These are phyloP conservation scores for Nitzschia inconspicua DNA, from an alignment of 108 stramenopile genomes.

Conservation along the genomic window DNA sequence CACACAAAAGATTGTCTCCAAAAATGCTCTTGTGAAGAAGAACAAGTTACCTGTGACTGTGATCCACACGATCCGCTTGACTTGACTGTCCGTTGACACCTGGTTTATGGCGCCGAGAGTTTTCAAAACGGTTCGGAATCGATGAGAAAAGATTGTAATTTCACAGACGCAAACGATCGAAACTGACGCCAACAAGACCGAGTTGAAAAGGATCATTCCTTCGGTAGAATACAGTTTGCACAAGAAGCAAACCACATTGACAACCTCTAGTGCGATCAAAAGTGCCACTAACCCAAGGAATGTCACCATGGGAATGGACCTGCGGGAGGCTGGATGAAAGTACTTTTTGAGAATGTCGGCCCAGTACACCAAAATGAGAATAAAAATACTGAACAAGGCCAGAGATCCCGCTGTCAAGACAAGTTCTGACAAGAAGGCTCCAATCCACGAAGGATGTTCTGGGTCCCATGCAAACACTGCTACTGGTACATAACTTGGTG, in stretches of 20 bases:
- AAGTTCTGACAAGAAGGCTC: conserved; percentile 76
- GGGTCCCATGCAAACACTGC: conserved; percentile 85
- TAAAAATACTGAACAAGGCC: conserved; percentile 92
- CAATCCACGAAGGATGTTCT: conserved; percentile 75
- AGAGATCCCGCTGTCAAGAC: conserved; percentile 82
- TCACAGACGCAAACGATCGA: conserved; percentile 87
- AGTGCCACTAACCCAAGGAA: conserved; percentile 74
- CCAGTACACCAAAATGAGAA: conserved; percentile 96
- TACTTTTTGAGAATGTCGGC: conserved; percentile 96
- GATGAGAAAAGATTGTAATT: conserved; percentile 91
- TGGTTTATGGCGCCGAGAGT: conserved; percentile 96
- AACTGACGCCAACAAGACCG: conserved; percentile 77
- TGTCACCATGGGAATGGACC: conserved; percentile 85
- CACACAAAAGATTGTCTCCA: conserved; percentile 78
- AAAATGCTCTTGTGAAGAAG: conserved; percentile 86
- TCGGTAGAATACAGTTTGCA: conserved; percentile 79
- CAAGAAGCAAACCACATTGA: conserved; percentile 84
- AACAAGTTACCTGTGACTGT: conserved; percentile 95
- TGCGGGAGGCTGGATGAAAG: conserved; percentile 82
- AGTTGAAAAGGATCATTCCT: conserved; percentile 92
- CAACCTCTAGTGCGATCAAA: conserved; percentile 57
- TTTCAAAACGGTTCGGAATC: conserved; percentile 90
- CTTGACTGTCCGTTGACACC: conserved; percentile 92
- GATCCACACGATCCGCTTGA: conserved; percentile 92
- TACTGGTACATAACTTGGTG: conserved; percentile 81